Evolutionary conservation across 192 early-diverging fungal species (phyloP), one percentile per base, ranked within the genome.

Genomic region (Spizellomyces sp.): DNA sequence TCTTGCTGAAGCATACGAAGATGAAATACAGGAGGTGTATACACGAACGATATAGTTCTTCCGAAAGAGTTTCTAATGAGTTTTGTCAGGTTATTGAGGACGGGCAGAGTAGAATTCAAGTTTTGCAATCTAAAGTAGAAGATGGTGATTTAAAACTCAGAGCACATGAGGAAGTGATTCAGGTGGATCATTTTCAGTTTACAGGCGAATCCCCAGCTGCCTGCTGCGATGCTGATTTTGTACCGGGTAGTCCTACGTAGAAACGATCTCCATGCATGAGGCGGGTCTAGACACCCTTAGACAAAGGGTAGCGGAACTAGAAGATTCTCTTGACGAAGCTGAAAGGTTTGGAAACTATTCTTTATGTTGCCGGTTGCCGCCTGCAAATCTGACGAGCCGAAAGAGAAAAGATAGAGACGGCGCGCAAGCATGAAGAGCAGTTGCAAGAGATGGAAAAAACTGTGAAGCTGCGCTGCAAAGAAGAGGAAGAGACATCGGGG

Each of bases 1-100:
- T 55, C 42, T 84, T 9, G 76, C 70, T 8, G 80, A 82, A 36
- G 77, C 77, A 27, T 86, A 84, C 50, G 81, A 86, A 56, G 76
- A 80, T 50, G 84, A 86, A 54, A 71, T 86, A 5, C 45, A 64
- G 8, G 79, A 82, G 62, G 83, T 84, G 42, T 17, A 64, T 3
- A 36, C 27, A 3, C 1, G 3, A 36, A 0, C 27, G 0, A 36
- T 10, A 12, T 41, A 36, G 9, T 1, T 58, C 15, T 15, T 36
- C 21, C 57, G 9, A 50, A 65, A 12, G 52, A 15, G 14, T 19
- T n/a, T n/a, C 15, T 54, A 54, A n/a, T 15, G 21, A 21, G 6
- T 68, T n/a, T 36, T 36, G 27, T 15, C 43, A 71, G 70, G 70
- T 71, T 46, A 27, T 71, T n/a, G n/a, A 22, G 15, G 70, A 71